Evolutionary conservation across 78 protist genomes (phyloP), one percentile per base, ranked within the genome.

Genomic region (Polysphondylium violaceum): DNA sequence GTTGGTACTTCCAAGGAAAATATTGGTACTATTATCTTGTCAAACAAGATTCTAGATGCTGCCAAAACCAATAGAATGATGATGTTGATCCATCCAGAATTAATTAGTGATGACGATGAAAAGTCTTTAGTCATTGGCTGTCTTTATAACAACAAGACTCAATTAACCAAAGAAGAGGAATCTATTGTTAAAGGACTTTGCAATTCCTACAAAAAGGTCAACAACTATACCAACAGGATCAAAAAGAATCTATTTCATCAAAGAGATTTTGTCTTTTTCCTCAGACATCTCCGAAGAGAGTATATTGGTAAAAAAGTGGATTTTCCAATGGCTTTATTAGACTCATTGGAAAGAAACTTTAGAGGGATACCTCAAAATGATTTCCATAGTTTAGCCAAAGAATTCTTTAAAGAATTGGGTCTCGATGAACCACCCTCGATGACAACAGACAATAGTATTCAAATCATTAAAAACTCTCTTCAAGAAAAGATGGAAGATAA

Each of bases 261-360:
- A 68, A 29, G 89, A 27, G 89, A 79, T 23, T 79, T 67, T 68
- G 65, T 67, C 16, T 79, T 43, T 12, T 79, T 79, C 69, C 71
- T 79, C 16, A 3, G 89, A 25, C 72, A 47, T 33, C 33, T 77
- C 3, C 5, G 21, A 5, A 6, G 61, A 4, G 5, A 31, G 17
- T n/a, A 9, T 6, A 0, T 14, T n/a, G 11, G 3, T 4, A 11
- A 55, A 4, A 55, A 55, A 23, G 21, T n/a, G 21, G 5, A 4
- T 14, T 11, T 55, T n/a, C 4, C 6, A 4, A 23, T n/a, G 21
- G 11, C 89, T n/a, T 44, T 79, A 5, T 56, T 79, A 16, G 29
- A 68, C 6, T 65, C 89, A 27, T 55, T 79, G 7, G 89, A 79
- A 47, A 79, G 89, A 68, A 65, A 79, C 14, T 79, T 68, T 16